Percentiles rank a stretch among this genome's conserved stretches.
Conservation (phyloP, 805 yeast species). For the Ascoidea asiatica region DNA sequence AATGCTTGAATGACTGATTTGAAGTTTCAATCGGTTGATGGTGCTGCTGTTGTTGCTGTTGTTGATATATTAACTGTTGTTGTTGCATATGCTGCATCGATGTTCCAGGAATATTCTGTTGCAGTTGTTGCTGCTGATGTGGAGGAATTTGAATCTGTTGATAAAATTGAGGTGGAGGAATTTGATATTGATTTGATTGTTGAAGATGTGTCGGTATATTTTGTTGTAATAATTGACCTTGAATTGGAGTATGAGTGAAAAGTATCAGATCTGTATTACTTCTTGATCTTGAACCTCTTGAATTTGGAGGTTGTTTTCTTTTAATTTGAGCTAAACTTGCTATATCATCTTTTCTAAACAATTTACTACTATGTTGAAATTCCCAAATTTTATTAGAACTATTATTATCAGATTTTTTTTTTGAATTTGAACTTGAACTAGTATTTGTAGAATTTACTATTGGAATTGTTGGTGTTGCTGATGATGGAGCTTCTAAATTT, state of each 20-base stretch:
- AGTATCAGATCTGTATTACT: constrained; percentile 13
- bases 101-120: constrained; percentile 1
- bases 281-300: constrained; percentile 24
- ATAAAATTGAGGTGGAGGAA: constrained; percentile 12
- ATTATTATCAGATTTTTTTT: not conserved
- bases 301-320: constrained; percentile 32
- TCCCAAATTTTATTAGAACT: constrained; percentile 47
- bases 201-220: not conserved
- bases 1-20: not conserved
- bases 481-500: constrained; percentile 2
- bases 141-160: constrained; percentile 8
- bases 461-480: not conserved
- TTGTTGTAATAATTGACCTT: constrained; percentile 1
- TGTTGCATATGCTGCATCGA: constrained; percentile 5
- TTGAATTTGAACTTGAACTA: not conserved
- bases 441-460: not conserved
- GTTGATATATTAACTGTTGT: constrained; percentile 1
- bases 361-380: constrained; percentile 70
- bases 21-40: constrained; percentile 6
- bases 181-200: not conserved
- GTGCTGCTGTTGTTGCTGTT: constrained; percentile 7
- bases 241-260: constrained; percentile 2
- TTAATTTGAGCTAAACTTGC: constrained; percentile 65
- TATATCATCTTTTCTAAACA: constrained; percentile 69
- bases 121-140: constrained; percentile 8